Evolutionary conservation across 306 rosid genomes (phyloP).

Genomic region (Cucumis melo): DNA sequence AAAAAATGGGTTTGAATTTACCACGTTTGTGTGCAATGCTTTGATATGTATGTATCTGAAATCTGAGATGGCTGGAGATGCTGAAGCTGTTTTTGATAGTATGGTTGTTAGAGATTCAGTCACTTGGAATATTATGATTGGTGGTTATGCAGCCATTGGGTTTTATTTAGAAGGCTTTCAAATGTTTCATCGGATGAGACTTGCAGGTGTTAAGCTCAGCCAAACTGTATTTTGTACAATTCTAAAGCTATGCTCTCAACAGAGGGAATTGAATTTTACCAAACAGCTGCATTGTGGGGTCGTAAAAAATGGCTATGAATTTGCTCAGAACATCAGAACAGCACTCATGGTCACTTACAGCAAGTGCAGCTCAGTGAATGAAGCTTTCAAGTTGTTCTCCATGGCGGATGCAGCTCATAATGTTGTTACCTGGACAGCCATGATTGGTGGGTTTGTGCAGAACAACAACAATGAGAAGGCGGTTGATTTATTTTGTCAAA

Average conservation of each 20-base stretch:
- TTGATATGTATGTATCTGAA: conserved; percentile 54
- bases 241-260: conserved; percentile 50
- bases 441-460: conserved; percentile 67
- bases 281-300: conserved; percentile 49
- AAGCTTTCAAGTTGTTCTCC: conserved; percentile 44
- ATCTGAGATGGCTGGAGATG: conserved; percentile 43
- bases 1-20: conserved; percentile 51
- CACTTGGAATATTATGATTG: conserved; percentile 70
- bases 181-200: conserved; percentile 43
- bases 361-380: conserved; percentile 52
- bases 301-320: conserved; percentile 42
- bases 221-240: conserved; percentile 35
- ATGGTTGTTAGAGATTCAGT: conserved; percentile 43
- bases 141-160: conserved; percentile 47
- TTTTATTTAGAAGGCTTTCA: conserved; percentile 46
- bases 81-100: conserved; percentile 43
- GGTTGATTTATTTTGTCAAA: conserved; percentile 42
- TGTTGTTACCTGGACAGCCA: conserved; percentile 89
- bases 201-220: conserved; percentile 39
- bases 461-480: conserved; percentile 43
- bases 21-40: conserved; percentile 40
- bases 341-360: conserved; percentile 60
- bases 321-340: conserved; percentile 32
- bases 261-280: conserved; percentile 32
- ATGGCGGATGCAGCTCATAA: conserved; percentile 22